Evolutionary conservation across 495 filamentous ascomycete genomes (phyloP), one percentile per base, ranked within the genome.

Genomic region (Sabuloglossum arenarium): DNA sequence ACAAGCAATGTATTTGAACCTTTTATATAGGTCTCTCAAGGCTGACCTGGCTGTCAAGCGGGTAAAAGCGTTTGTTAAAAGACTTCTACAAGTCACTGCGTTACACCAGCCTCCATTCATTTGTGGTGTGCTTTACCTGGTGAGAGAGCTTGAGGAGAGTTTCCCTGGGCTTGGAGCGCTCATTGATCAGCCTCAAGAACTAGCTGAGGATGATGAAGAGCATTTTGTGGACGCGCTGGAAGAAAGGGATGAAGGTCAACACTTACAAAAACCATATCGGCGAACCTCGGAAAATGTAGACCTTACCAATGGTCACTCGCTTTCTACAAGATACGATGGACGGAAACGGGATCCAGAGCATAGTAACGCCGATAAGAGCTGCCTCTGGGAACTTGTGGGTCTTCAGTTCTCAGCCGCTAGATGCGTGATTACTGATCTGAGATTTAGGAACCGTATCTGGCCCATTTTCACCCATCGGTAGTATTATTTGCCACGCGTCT

Each of bases 401-500:
- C 21, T 11, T 19, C 31, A 28, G 21, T 16, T 39, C 27, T 11
- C 10, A 54, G 16, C 6, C 1, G n/a, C 19, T 8, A 28, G 8
- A 11, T 51, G 8, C 29, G 37, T 25, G 31, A 25, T 42, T 29
- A 23, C 29, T 50, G 42, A 56, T 11, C 9, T 30, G n/a, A n/a
- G n/a, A 55, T 50, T 54, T 52, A 81, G 71, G 61, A 84, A 3
- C 88, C 91, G 0, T 84, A 87, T 60, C 66, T 85, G 14, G 71
- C 69, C 19, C 93, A 97, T 67, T 98, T 85, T 67, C 91, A 98
- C 59, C 91, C 91, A 1, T 93, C 93, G 0, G 89, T 97, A n/a
- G 79, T 82, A n/a, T 74, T 94, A 16, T 93, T 85, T 64, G 86
- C 89, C 2, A 69, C 69, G 5, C 74, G 78, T 54, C 71, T 98